These are phyloP conservation scores for Misopates orontium DNA, from an alignment of 257 asterid species.

Conservation along the genomic window DNA sequence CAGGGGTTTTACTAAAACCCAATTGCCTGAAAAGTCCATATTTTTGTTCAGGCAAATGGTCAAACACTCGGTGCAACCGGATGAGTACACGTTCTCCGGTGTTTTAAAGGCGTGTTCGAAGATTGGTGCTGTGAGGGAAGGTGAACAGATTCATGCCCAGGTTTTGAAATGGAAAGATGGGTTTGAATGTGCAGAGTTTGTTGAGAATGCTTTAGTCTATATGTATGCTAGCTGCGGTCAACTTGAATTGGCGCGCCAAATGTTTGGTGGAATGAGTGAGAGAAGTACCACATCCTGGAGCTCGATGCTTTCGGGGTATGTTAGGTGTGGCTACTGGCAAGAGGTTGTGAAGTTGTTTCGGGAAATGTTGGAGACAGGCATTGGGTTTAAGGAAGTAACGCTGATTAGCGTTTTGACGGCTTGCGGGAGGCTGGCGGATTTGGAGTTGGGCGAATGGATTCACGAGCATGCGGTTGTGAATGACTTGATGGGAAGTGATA, in stretches of 20 bases:
- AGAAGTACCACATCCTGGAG: conserved; percentile 43
- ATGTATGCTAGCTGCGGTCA: conserved; percentile 44
- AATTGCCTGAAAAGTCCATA: conserved; percentile 36
- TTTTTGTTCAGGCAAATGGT: conserved; percentile 43
- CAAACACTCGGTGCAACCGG: conserved; percentile 35
- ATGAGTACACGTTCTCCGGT: conserved; percentile 36
- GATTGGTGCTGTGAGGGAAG: conserved; percentile 38
- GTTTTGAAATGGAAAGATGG: conserved; percentile 26
- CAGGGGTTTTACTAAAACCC: conserved; percentile 38
- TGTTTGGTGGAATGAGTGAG: conserved; percentile 43
- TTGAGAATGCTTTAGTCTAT: conserved; percentile 42
- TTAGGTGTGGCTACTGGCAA: conserved; percentile 34
- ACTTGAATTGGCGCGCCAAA: conserved; percentile 30
- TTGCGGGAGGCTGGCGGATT: conserved; percentile 45
- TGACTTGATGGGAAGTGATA: conserved; percentile 29
- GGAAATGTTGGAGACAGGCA: conserved; percentile 28
- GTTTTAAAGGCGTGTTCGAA: conserved; percentile 47
- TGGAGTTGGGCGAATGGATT: conserved; percentile 50
- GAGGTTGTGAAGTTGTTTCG: conserved; percentile 36
- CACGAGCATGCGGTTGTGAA: conserved; percentile 31
- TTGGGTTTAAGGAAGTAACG: conserved; percentile 33
- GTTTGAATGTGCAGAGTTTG: conserved; percentile 25
- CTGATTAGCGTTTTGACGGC: conserved; percentile 46
- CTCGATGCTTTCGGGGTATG: conserved; percentile 48
- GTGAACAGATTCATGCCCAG: conserved; percentile 46